Conservation (phyloP, 2,329 filamentous ascomycete species). For the Apiospora malaysiana region DNA sequence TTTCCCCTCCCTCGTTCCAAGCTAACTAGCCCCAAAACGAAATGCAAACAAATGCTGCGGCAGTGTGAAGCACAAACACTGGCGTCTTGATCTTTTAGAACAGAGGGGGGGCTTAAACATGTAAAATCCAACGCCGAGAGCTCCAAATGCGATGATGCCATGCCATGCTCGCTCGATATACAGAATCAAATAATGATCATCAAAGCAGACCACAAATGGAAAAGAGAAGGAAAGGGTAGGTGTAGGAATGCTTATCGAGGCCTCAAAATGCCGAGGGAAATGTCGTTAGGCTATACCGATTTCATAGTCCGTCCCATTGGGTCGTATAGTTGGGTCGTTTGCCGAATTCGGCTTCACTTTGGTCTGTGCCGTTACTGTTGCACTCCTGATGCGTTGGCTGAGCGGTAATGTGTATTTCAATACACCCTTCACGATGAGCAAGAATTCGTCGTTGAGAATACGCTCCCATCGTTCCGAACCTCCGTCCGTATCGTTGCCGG, state of each 20-base stretch:
- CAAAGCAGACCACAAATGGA: slow-evolving; percentile 13
- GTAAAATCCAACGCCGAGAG: slow-evolving; percentile 39
- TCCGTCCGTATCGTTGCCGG: slow-evolving; percentile 87
- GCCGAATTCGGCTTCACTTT: slow-evolving; percentile 67
- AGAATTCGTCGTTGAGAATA: slow-evolving; percentile 89
- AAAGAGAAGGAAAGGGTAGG: neutral
- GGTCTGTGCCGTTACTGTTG: slow-evolving; percentile 64
- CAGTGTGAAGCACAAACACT: slow-evolving; percentile 16
- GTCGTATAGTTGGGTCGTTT: slow-evolving; percentile 53
- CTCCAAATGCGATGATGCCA: slow-evolving; percentile 35
- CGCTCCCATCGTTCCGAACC: slow-evolving; percentile 88
- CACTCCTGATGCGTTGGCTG: slow-evolving; percentile 64
- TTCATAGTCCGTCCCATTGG: slow-evolving; percentile 45
- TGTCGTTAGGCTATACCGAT: slow-evolving; percentile 28
- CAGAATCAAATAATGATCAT: slow-evolving; percentile 31
- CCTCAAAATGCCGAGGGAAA: slow-evolving; percentile 10
- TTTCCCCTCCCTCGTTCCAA: neutral
- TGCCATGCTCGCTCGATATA: slow-evolving; percentile 45
- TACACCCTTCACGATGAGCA: slow-evolving; percentile 89
- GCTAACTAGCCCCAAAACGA: neutral
- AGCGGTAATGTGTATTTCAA: slow-evolving; percentile 79
- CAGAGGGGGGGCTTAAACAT: slow-evolving; percentile 1
- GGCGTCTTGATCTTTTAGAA: neutral
- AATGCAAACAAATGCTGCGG: slow-evolving; percentile 19
- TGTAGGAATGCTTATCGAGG: neutral